Evolutionary conservation across 169 alveolate species (phyloP).

Genomic region (Cryptosporidium muris): DNA sequence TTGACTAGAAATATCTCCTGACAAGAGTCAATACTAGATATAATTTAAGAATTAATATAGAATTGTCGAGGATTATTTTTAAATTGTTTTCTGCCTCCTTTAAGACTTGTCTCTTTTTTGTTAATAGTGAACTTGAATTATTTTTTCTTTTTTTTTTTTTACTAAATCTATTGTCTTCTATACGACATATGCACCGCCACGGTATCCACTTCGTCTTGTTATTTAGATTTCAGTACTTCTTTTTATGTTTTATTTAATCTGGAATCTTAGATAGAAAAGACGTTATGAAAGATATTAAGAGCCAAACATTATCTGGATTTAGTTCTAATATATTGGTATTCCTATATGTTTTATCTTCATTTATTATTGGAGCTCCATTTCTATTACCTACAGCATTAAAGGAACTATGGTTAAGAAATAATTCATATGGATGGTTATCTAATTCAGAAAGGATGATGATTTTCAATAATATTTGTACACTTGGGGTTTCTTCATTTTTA

Average conservation of each 20-base stretch:
- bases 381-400: conserved; percentile 51
- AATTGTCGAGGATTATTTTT: too few relatives aligned
- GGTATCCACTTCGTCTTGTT: conserved; percentile 27
- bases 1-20: too few relatives aligned
- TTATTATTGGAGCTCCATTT: conserved; percentile 61
- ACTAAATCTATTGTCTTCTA: not conserved
- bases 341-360: conserved; percentile 42
- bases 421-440: conserved; percentile 50
- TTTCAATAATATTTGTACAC: conserved; percentile 45
- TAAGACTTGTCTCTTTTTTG: not conserved
- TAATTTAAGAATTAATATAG: too few relatives aligned
- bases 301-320: conserved; percentile 62
- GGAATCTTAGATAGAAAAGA: conserved; percentile 1
- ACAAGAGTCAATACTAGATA: too few relatives aligned
- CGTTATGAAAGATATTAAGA: conserved; percentile 23
- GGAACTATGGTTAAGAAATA: conserved; percentile 11
- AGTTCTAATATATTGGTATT: conserved; percentile 11
- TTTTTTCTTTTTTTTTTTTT: not conserved
- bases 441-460: conserved; percentile 7
- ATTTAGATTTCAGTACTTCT: not conserved
- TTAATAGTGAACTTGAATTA: not conserved
- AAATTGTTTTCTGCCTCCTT: not conserved
- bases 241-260: not conserved
- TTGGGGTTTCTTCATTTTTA: conserved; percentile 46
- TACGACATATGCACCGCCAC: conserved; percentile 52